These are phyloP conservation scores for Ploettnerulaceae sp. DNA, from an alignment of 2,329 filamentous ascomycete genomes.

Conservation along the genomic window DNA sequence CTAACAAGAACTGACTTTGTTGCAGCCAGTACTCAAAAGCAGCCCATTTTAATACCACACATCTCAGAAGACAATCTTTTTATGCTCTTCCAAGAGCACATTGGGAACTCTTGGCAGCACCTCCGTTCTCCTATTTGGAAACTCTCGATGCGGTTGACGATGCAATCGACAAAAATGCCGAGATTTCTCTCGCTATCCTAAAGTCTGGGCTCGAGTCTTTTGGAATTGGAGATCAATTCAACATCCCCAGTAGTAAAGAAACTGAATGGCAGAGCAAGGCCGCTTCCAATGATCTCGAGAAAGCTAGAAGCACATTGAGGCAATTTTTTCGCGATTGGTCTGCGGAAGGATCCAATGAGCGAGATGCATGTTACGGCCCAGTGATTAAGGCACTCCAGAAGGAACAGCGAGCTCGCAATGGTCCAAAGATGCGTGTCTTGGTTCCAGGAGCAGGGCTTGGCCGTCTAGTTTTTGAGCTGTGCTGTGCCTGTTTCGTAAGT, in stretches of 20 bases:
- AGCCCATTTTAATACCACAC: slow-evolving; percentile 86
- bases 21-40: slow-evolving; percentile 77
- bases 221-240: slow-evolving; percentile 35
- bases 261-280: slow-evolving; percentile 64
- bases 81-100: slow-evolving; percentile 83
- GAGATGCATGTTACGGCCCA: slow-evolving; percentile 71
- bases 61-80: slow-evolving; percentile 85
- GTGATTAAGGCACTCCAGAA: slow-evolving; percentile 60
- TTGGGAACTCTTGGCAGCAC: slow-evolving; percentile 73
- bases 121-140: slow-evolving; percentile 78
- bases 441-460: slow-evolving; percentile 89
- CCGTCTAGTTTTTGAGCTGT: slow-evolving; percentile 83
- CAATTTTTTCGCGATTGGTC: slow-evolving; percentile 98
- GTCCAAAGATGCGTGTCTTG: slow-evolving; percentile 50
- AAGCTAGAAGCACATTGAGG: slow-evolving; percentile 84
- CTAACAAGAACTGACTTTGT: not conserved
- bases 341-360: slow-evolving; percentile 66
- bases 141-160: slow-evolving; percentile 75
- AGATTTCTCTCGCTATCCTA: slow-evolving; percentile 75
- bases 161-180: slow-evolving; percentile 83
- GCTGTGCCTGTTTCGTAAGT: slow-evolving; percentile 65
- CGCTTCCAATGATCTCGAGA: slow-evolving; percentile 73
- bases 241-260: slow-evolving; percentile 6
- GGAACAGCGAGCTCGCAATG: slow-evolving; percentile 36
- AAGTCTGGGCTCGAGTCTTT: slow-evolving; percentile 65